These are phyloP conservation scores for Candida pseudofarinosa DNA, from an alignment of 805 yeast species.

Conservation along the genomic window DNA sequence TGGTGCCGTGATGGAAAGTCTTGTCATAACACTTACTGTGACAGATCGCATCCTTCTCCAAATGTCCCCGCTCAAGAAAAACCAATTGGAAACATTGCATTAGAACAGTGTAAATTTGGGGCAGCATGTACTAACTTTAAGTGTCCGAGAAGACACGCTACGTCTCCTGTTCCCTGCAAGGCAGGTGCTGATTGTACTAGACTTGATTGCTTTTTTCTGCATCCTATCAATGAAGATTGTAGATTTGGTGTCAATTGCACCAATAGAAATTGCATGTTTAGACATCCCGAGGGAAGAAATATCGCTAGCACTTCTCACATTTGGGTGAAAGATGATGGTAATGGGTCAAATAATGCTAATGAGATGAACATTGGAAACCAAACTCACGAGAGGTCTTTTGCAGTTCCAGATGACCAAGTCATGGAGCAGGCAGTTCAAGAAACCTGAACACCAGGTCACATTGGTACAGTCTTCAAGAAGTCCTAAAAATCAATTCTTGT, in stretches of 20 bases:
- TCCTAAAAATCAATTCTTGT: no score
- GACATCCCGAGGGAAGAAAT: slow-evolving; percentile 76
- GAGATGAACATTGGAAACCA: background rate
- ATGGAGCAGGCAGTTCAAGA: slow-evolving; percentile 55
- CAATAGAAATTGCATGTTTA: slow-evolving; percentile 65
- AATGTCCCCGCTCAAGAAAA: slow-evolving; percentile 17
- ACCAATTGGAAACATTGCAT: slow-evolving; percentile 22
- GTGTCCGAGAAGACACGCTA: slow-evolving; percentile 85
- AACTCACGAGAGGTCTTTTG: slow-evolving; percentile 66
- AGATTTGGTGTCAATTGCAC: slow-evolving; percentile 74
- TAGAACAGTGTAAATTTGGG: slow-evolving; percentile 84
- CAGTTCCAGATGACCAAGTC: slow-evolving; percentile 70
- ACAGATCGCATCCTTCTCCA: slow-evolving; percentile 82
- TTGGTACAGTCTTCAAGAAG: no score
- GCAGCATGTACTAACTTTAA: slow-evolving; percentile 67
- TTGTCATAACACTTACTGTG: slow-evolving; percentile 61
- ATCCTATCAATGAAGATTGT: slow-evolving; percentile 77
- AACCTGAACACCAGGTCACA: slow-evolving; percentile 2
- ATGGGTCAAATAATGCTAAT: slow-evolving; percentile 16
- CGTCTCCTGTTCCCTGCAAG: slow-evolving; percentile 69
- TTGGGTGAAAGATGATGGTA: slow-evolving; percentile 28
- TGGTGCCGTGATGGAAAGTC: slow-evolving; percentile 75
- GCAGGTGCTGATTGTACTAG: slow-evolving; percentile 77
- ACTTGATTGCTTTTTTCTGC: slow-evolving; percentile 77
- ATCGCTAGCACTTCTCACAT: slow-evolving; percentile 23